Evolutionary conservation across 306 rosid genomes (phyloP), one percentile per base, ranked within the genome.

Genomic region (Canavalia ensiformis): DNA sequence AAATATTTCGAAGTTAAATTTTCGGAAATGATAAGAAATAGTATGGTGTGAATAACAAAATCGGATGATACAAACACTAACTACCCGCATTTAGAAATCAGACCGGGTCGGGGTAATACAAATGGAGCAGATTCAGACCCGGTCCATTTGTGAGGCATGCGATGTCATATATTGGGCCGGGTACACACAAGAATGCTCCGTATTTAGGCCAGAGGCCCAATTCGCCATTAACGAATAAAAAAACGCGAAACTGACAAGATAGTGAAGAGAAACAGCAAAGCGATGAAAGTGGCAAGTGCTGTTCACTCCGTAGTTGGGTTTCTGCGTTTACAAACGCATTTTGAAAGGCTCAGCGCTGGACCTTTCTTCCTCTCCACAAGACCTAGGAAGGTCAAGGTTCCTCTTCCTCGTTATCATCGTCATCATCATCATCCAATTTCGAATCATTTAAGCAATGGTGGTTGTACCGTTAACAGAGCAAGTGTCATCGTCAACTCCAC

Each of bases 201-300:
- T 0, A 34, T 18, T 37, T 1, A 49, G 12, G 62, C 75, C 45
- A 3, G 8, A 13, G 1, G 6, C 5, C 45, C 5, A 7, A 71
- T 51, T 50, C 29, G 3, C 13, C 49, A 39, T 37, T 37, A 37
- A 63, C 7, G 6, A 28, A 29, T 31, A 10, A 1, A 30, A 0
- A 13, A 31, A 70, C 31, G 1, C 7, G 5, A 72, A 0, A 51
- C 5, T 4, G 18, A 37, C 2, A 4, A 4, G 41, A 37, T 0
- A 51, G 9, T 4, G 33, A n/a, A 64, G 52, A 68, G 1, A 42
- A 47, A 2, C 1, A 82, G 49, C 37, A 31, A 35, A 80, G 58
- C 6, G 82, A 87, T 87, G 89, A 81, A 42, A 45, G 80, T 81
- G 11, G 63, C 80, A 4, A 81, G 82, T 70, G 81, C 72, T 58